Evolutionary conservation across 176 grass and related monocot species (phyloP).

Genomic region (Metroxylon sagu): DNA sequence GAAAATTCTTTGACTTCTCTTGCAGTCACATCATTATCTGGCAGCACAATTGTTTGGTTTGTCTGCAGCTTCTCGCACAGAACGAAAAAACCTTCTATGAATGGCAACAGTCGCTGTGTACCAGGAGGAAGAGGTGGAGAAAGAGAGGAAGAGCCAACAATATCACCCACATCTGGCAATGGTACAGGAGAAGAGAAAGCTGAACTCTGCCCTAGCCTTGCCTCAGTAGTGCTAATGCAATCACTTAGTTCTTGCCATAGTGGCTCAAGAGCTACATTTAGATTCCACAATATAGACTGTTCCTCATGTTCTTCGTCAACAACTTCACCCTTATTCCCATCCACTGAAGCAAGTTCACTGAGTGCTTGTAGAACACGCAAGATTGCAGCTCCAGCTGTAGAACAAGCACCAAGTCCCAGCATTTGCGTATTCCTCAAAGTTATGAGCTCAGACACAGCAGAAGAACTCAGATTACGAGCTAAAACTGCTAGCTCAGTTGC

Average conservation of each 20-base stretch:
- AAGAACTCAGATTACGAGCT: constrained; percentile 52
- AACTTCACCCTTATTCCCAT: constrained; percentile 9
- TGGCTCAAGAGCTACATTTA: constrained; percentile 61
- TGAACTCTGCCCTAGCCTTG: constrained; percentile 52
- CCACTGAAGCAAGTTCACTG: constrained; percentile 38
- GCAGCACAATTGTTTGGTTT: constrained; percentile 42
- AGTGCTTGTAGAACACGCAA: constrained; percentile 64
- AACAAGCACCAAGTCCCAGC: constrained; percentile 37
- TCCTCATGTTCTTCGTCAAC: constrained; percentile 34
- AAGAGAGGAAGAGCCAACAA: constrained; percentile 22
- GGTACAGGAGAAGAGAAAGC: constrained; percentile 19
- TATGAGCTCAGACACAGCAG: constrained; percentile 53
- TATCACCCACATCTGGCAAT: constrained; percentile 25
- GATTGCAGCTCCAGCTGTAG: constrained; percentile 53
- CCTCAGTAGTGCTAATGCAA: constrained; percentile 67
- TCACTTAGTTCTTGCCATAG: constrained; percentile 78
- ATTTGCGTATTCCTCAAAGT: constrained; percentile 47
- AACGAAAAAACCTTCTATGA: constrained; percentile 82
- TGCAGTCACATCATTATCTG: constrained; percentile 47
- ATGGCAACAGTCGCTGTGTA: constrained; percentile 61
- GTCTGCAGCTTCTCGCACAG: constrained; percentile 68
- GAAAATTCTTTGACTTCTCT: constrained; percentile 40
- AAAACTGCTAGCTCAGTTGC: constrained; percentile 48
- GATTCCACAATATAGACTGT: constrained; percentile 50
- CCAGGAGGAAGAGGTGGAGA: constrained; percentile 50